Percentiles rank a stretch among this genome's conserved stretches.
Conservation (phyloP, 441 rosid genomes). For the Erodium texanum region DNA sequence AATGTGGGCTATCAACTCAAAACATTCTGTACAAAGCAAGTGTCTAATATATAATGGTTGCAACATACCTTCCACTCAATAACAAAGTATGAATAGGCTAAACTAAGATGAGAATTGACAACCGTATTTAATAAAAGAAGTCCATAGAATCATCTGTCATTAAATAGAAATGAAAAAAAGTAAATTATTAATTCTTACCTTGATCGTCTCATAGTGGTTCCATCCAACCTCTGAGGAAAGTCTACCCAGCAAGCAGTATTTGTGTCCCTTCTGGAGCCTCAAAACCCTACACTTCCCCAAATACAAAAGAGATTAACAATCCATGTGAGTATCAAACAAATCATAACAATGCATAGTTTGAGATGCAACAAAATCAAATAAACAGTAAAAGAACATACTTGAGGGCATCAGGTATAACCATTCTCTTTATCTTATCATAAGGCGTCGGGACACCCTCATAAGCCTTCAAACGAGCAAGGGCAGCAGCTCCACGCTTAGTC, state of each 20-base stretch:
- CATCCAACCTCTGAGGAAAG: conserved; percentile 87
- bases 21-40: no score
- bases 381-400: not conserved
- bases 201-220: conserved; percentile 79
- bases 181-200: conserved; percentile 27
- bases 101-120: no score
- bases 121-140: no score
- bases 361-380: not conserved
- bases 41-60: no score
- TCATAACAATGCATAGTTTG: no score
- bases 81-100: no score
- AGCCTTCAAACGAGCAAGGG: not conserved
- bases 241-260: conserved; percentile 48
- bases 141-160: not conserved
- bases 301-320: not conserved
- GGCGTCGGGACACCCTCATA: not conserved
- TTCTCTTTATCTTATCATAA: not conserved
- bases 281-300: conserved; percentile 37
- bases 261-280: conserved; percentile 29
- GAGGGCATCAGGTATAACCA: not conserved
- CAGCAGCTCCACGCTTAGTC: not conserved
- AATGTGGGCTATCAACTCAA: no score
- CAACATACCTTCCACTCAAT: no score
- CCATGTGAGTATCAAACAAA: no score
- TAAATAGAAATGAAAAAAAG: no score